Base-by-base conservation (phyloP, 1,284 basidiomycete species). In the Cryptococcus hybrid region DNA sequence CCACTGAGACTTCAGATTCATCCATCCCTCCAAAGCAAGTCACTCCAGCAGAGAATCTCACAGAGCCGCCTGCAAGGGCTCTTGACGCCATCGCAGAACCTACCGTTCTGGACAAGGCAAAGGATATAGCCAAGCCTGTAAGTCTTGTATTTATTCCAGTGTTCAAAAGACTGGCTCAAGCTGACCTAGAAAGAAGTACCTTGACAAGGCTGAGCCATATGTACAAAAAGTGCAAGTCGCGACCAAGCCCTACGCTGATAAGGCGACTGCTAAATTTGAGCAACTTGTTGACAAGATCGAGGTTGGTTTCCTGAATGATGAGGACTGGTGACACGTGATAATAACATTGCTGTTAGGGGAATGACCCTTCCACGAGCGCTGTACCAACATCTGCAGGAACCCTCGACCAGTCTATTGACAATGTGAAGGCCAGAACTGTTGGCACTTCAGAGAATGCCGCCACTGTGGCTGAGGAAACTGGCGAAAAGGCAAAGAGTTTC, bases 261-360 rank as follows among this genome's bases (percentile, higher is more conserved):
- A 71, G 43, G 74, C 71, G n/a, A 56, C 63, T 11, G 64, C 63
- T 58, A 76, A 74, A 59, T 66, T 66, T 36, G 61, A 73, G 43
- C 64, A 73, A 52, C 54, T 76, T 8, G 62, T 74, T 36, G 67
- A 71, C 52, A 64, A 65, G 52, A 66, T 75, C 43, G 73, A 77
- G 65, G 71, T 69, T 55, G 52, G 68, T 62, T 9, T 12, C 5
- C 37, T 51, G 42, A 34, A 35, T n/a, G 35, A 15, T 39, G 15
- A 8, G 15, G 39, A 30, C 15, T 42, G 51, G 8, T n/a, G 36
- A 35, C 37, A 9, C 13, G 36, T 11, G 9, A 7, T 9, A 47
- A 7, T 44, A 13, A 34, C 24, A 30, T 30, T 7, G 18, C 13
- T 12, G 3, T 54, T 18, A 59, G 55, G 61, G 57, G 13, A 60